Evolutionary conservation across 495 filamentous ascomycete genomes (phyloP), one percentile per base, ranked within the genome.

Genomic region (Hyaloscypha finlandica): DNA sequence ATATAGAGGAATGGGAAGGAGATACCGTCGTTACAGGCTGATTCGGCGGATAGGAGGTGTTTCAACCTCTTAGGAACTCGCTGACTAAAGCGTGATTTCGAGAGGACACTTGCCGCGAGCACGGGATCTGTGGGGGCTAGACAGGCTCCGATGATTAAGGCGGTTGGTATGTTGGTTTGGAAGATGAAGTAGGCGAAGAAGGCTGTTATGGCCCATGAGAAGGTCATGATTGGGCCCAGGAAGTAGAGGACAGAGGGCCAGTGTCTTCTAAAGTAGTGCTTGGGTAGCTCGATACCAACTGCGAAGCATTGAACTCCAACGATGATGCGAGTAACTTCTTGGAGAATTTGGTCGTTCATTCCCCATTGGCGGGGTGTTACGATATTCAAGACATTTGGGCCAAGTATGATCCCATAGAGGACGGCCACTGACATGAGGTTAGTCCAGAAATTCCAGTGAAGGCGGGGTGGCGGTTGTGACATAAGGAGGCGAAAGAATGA

Each of bases 81-180:
- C 3, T 69, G 67, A 48, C 74, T 77, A 73, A 85, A 85, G 31
- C 64, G 75, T 16, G 75, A 77, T 54, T 81, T 80, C 1, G 74
- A 73, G n/a, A 85, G 72, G 2, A 85, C 79, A 22, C 64, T 71
- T 3, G 82, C 78, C 20, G 82, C 79, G 14, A 85, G 74, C 9
- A 85, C 81, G 0, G 82, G 82, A 74, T 84, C 82, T 8, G 82
- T 84, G 3, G 81, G 82, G 0, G 82, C 77, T 19, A 84, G 73
- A 66, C 82, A 85, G 11, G 82, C 82, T 2, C 74, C 75, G n/a
- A 85, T 77, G 6, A 81, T 73, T 11, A 83, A 57, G 4, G 81
- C 76, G 2, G 81, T 79, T 2, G 75, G 64, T 8, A 73, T 53
- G n/a, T 74, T 69, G 8, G 73, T 77, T 6, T 74, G 52, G 71